Conservation (phyloP, 139 green algal genomes). For the Diplosphaera chodatii region DNA sequence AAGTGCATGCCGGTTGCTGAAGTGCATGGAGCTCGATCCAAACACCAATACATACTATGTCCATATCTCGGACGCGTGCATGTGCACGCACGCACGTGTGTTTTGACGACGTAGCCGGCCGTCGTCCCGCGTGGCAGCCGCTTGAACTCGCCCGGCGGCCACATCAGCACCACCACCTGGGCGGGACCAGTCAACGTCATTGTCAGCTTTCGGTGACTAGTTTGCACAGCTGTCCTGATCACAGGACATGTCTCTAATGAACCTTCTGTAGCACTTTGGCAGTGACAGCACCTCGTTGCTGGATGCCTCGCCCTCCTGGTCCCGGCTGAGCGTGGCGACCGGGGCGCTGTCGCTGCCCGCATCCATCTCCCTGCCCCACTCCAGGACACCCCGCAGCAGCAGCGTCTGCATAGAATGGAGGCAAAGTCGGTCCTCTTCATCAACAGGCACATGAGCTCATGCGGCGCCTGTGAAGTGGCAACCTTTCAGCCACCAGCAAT, state of each 20-base stretch:
- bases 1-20: background rate
- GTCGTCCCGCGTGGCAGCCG: conserved; percentile 66
- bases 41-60: background rate
- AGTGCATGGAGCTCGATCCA: background rate
- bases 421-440: no score
- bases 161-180: conserved; percentile 45
- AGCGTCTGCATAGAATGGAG: conserved; percentile 24
- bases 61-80: background rate
- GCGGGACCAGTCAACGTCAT: no score
- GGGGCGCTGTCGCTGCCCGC: background rate
- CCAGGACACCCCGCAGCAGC: conserved; percentile 66
- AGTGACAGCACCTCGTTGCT: background rate
- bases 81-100: conserved; percentile 4
- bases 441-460: no score
- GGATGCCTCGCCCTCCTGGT: background rate
- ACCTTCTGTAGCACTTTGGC: no score
- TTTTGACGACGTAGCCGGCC: conserved; percentile 31
- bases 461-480: no score
- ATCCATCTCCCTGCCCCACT: conserved; percentile 55
- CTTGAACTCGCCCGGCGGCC: conserved; percentile 48
- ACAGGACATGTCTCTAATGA: no score
- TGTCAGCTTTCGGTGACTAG: no score
- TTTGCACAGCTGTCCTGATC: no score
- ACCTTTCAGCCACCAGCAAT: no score
- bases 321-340: background rate